Conservation (phyloP, 495 filamentous ascomycete species). For the Echria macrotheca region DNA sequence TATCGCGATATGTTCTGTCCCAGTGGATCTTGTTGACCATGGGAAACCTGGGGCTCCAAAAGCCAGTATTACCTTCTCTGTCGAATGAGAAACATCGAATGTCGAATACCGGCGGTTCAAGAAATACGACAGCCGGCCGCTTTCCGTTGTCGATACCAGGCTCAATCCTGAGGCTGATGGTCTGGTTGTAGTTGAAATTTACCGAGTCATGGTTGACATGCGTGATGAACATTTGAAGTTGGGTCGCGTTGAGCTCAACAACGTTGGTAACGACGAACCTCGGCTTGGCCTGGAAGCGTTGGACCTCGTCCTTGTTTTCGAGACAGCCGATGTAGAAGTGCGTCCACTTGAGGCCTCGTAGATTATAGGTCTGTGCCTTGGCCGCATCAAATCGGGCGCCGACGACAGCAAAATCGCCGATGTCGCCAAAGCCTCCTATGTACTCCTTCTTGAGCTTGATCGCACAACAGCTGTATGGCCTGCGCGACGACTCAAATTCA, state of each 20-base stretch:
- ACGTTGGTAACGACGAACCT: slow-evolving; percentile 57
- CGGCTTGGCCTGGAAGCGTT: slow-evolving; percentile 47
- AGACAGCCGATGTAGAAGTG: slow-evolving; percentile 76
- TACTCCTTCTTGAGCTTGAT: slow-evolving; percentile 93
- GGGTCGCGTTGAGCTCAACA: slow-evolving; percentile 35
- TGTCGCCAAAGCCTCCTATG: slow-evolving; percentile 71
- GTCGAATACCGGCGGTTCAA: slow-evolving; percentile 39
- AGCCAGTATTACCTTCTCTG: slow-evolving; percentile 36
- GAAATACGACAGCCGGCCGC: slow-evolving; percentile 33
- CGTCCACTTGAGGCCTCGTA: slow-evolving; percentile 59
- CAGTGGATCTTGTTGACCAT: slow-evolving; percentile 42
- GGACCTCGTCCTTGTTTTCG: slow-evolving; percentile 61
- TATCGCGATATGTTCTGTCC: slow-evolving; percentile 40
- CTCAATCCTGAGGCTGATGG: slow-evolving; percentile 27
- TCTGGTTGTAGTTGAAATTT: slow-evolving; percentile 23
- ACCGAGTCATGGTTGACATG: slow-evolving; percentile 32
- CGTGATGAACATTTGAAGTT: slow-evolving; percentile 29
- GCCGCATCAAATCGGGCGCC: slow-evolving; percentile 62
- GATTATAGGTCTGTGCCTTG: slow-evolving; percentile 46
- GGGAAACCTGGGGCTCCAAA: slow-evolving; percentile 44
- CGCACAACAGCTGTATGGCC: slow-evolving; percentile 45
- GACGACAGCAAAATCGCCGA: slow-evolving; percentile 73
- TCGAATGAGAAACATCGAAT: slow-evolving; percentile 45
- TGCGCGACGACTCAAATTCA: slow-evolving; percentile 37
- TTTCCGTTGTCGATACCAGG: slow-evolving; percentile 31